Base-by-base conservation (phyloP, 1,284 basidiomycete genomes). In the Porogramme epimiltina region DNA sequence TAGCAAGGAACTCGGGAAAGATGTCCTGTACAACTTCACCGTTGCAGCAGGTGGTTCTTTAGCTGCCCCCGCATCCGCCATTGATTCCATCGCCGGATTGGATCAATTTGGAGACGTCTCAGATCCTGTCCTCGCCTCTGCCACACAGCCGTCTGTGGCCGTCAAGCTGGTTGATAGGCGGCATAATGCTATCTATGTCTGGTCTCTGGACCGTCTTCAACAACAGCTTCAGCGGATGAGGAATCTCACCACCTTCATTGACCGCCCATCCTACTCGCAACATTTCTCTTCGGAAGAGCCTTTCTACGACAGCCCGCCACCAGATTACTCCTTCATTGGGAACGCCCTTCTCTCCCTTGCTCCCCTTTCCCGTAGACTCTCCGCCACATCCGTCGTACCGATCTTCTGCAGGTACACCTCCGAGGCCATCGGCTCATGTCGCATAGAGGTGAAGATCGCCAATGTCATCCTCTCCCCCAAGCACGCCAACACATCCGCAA, bases 231-330 rank as follows among this genome's bases (percentile, higher is more conserved):
- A 88, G 57, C 89, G 92, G 59, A 99, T 99, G 95, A 88, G 94
- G 42, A 96, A 96, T 66, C 77, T 96, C 28, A 92, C 89, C 19
- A 87, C 87, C n/a, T 94, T 95, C 68, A 91, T 95, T 62, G 91
- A 95, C 70, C 86, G 90, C 50, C 95, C 96, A 5, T 91, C 90
- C 13, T 96, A 94, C 71, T 90, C 91, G 16, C 87, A 89, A 58
- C 95, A 98, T 70, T 96, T 98, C 72, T 91, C 92, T 36, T 88
- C 91, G 34, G 89, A 94, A 58, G 92, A 95, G 68, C 90, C 93
- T 1, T 99, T 98, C 74, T 95, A 92, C 70, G 89, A 95, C 68
- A 81, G 81, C 41, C 88, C 89, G 10, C 81, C 92, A 1, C 89
- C 92, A 0, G 85, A 89, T 57, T 95, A 90, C 68, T 95, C 93